Evolutionary conservation across 192 early-diverging fungal species (phyloP).

Genomic region (Chytriomyces confervae): DNA sequence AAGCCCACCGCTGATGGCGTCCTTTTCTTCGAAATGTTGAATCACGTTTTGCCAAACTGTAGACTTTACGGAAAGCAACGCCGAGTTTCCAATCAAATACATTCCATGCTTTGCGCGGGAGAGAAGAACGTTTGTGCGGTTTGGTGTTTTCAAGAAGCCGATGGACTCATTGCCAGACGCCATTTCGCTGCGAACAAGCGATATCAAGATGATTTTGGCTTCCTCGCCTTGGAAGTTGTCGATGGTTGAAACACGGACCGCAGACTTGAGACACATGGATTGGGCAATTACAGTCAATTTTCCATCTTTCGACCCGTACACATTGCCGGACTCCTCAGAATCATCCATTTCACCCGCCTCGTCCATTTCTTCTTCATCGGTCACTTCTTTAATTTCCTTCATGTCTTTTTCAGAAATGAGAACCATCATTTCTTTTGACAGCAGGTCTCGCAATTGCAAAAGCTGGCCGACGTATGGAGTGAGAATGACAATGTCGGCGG

Average conservation of each 20-base stretch:
- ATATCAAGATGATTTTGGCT: slow-evolving; percentile 46
- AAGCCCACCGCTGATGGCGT: slow-evolving; percentile 47
- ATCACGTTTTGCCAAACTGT: slow-evolving; percentile 54
- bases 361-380: background rate
- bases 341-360: background rate
- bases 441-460: slow-evolving; percentile 18
- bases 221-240: slow-evolving; percentile 58
- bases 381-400: background rate
- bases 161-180: slow-evolving; percentile 35
- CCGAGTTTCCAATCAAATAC: slow-evolving; percentile 60
- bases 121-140: slow-evolving; percentile 63
- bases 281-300: slow-evolving; percentile 26
- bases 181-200: slow-evolving; percentile 38
- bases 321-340: background rate
- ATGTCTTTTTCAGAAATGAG: slow-evolving; percentile 38
- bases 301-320: slow-evolving; percentile 11
- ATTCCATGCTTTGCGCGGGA: slow-evolving; percentile 67
- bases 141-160: slow-evolving; percentile 62
- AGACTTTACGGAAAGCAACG: slow-evolving; percentile 37
- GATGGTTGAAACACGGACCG: slow-evolving; percentile 43
- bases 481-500: slow-evolving; percentile 39
- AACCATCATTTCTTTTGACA: slow-evolving; percentile 21
- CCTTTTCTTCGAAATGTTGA: slow-evolving; percentile 35
- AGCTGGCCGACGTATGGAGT: slow-evolving; percentile 54
- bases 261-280: slow-evolving; percentile 2